Base-by-base conservation (phyloP, 2,329 filamentous ascomycete genomes). In the Cladosporium sp. region DNA sequence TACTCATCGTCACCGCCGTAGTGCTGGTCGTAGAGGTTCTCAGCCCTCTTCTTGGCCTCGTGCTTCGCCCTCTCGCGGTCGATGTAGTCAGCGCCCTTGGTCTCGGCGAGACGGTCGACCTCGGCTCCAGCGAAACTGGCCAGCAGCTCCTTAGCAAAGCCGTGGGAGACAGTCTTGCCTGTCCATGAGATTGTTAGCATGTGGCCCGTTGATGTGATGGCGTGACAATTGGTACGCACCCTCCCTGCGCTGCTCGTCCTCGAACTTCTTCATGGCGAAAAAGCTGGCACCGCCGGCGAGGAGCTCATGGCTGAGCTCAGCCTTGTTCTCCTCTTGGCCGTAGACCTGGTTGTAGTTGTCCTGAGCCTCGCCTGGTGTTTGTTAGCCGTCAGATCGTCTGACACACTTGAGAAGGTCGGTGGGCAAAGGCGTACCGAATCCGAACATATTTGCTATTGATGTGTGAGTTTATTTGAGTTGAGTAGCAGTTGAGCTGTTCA, bases 211-310 rank as follows among this genome's bases (percentile, higher is more conserved):
- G 46, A 44, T 14, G 4, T 32, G 42, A 14, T 14, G 11, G 18
- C 10, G 42, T 11, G 18, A 11, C 6, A 8, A 14, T 51, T 11
- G 46, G 18, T 16, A 63, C 74, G 22, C 74, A 83, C 84, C 86
- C 67, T 87, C 75, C 52, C 72, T 74, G 63, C 85, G 83, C 74
- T 89, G 85, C 63, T 81, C 76, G 69, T 89, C 84, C 72, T 91
- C 86, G 63, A 84, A 91, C 31, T 84, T 75, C 77, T 89, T 89
- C 80, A 92, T 86, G 63, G 83, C 88, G 58, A 82, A 84, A 67
- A 92, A 92, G 57, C 85, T 82, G 54, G 87, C 87, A 54, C 83
- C 88, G 57, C 86, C 86, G 59, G 84, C 87, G 52, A 91, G 68
- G 44, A 88, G 66, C 74, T 93, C 87, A 72, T 92, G 87, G 61